These are phyloP conservation scores for Didymosphaeria variabile DNA, from an alignment of 2,329 filamentous ascomycete genomes.

Conservation along the genomic window DNA sequence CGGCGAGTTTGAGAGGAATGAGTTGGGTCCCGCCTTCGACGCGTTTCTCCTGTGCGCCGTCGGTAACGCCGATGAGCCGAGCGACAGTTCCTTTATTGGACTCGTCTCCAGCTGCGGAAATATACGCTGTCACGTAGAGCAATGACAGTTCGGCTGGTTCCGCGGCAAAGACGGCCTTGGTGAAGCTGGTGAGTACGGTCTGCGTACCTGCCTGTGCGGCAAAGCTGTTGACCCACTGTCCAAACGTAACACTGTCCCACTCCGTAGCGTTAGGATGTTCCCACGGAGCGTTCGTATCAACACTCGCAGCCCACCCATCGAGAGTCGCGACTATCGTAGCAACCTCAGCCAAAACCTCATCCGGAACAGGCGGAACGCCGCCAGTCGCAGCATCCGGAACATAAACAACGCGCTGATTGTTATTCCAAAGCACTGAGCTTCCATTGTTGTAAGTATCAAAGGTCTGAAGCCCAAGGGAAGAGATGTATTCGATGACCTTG, in stretches of 20 bases:
- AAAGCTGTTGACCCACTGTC: slow-evolving; percentile 9
- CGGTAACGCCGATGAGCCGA: too few species aligned
- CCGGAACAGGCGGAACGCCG: slow-evolving; percentile 21
- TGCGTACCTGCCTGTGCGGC: too few species aligned
- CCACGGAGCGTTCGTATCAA: slow-evolving; percentile 31
- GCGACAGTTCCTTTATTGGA: too few species aligned
- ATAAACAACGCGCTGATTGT: slow-evolving; percentile 22
- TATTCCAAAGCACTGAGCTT: slow-evolving; percentile 26
- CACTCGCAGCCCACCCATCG: slow-evolving; percentile 27
- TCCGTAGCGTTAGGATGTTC: slow-evolving; percentile 20
- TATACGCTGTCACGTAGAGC: too few species aligned
- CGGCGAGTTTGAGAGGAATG: too few species aligned
- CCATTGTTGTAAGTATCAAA: slow-evolving; percentile 29
- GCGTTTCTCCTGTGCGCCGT: too few species aligned
- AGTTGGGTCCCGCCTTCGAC: too few species aligned
- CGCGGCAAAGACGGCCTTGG: too few species aligned
- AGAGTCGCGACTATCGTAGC: slow-evolving; percentile 25
- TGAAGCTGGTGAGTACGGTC: too few species aligned
- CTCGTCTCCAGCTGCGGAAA: too few species aligned
- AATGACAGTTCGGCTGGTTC: too few species aligned
- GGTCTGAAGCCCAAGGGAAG: slow-evolving; percentile 28
- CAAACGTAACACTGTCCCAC: slow-evolving; percentile 28
- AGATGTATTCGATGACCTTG: slow-evolving; percentile 26
- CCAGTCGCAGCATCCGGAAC: slow-evolving; percentile 21
- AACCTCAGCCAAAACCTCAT: slow-evolving; percentile 18